Percentiles rank a stretch among this genome's conserved stretches.
These are phyloP conservation scores for Mycena vulgaris DNA, from an alignment of 768 basidiomycete genomes.

Conservation along the genomic window DNA sequence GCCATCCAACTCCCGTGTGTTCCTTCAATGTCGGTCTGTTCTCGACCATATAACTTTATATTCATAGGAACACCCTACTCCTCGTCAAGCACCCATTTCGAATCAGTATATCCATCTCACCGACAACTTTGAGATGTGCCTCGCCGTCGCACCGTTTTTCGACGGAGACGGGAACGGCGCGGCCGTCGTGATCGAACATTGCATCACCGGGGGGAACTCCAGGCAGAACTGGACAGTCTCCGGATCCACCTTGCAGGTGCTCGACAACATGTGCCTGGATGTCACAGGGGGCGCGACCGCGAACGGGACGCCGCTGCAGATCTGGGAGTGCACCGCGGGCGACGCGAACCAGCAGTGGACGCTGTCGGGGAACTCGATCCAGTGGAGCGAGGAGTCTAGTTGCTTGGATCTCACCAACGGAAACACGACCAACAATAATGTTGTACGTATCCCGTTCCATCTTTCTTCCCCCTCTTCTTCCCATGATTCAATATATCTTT, in stretches of 20 bases:
- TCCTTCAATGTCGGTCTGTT: neutral
- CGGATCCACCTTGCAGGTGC: constrained; percentile 36
- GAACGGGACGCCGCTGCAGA: constrained; percentile 15
- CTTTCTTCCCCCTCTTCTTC: neutral
- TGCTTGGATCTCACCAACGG: constrained; percentile 36
- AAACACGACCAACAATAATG: constrained; percentile 33
- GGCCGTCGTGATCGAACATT: constrained; percentile 38
- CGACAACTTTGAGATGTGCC: constrained; percentile 28
- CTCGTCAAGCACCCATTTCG: neutral
- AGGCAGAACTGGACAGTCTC: constrained; percentile 42
- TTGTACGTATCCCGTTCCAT: constrained; percentile 10
- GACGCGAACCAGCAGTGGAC: constrained; percentile 31
- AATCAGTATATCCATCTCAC: constrained; percentile 21
- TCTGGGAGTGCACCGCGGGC: constrained; percentile 11
- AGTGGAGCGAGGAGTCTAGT: constrained; percentile 9
- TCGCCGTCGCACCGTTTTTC: constrained; percentile 32
- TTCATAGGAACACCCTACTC: neutral
- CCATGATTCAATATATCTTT: constrained; percentile 1
- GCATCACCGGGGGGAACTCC: constrained; percentile 33
- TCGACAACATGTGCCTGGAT: constrained; percentile 40
- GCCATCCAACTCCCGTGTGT: neutral
- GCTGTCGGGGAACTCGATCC: constrained; percentile 18
- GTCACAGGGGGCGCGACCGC: constrained; percentile 28
- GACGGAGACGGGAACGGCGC: constrained; percentile 45
- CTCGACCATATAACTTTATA: neutral